These are phyloP conservation scores for Suhomyces kunorum DNA, from an alignment of 1,139 yeast species.

Conservation along the genomic window DNA sequence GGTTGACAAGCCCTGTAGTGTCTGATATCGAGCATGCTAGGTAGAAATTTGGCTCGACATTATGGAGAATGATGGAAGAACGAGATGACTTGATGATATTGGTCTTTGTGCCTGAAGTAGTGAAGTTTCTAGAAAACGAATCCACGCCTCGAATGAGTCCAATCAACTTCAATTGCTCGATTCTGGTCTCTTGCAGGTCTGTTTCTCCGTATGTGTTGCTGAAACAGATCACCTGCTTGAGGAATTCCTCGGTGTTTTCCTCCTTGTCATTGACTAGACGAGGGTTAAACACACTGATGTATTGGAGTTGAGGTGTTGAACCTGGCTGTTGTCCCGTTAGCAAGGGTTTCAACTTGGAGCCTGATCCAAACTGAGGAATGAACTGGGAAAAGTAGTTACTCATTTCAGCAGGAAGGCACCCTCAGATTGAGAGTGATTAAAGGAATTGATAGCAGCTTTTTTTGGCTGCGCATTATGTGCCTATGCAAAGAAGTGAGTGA, in stretches of 20 bases:
- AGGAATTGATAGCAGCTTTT: not conserved
- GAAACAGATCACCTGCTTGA: conserved; percentile 34
- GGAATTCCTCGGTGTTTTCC: conserved; percentile 32
- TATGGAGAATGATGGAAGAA: conserved; percentile 30
- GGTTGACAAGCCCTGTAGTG: conserved; percentile 24
- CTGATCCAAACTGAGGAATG: conserved; percentile 15
- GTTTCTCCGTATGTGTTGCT: conserved; percentile 19
- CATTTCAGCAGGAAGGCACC: conserved; percentile 8
- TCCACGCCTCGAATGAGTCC: conserved; percentile 44
- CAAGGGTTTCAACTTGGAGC: conserved; percentile 3
- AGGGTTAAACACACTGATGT: conserved; percentile 18
- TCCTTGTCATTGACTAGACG: conserved; percentile 14
- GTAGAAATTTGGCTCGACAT: conserved; percentile 29
- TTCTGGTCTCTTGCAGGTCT: conserved; percentile 8
- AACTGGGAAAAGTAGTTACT: conserved; percentile 20
- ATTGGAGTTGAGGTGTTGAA: conserved; percentile 14
- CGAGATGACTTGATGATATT: conserved; percentile 29
- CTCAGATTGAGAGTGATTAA: not conserved
- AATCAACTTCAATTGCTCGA: conserved; percentile 33
- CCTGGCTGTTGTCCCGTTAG: conserved; percentile 1
- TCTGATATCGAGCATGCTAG: conserved; percentile 32
- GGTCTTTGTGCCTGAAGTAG: conserved; percentile 12
- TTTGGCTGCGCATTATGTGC: conserved; percentile 1
- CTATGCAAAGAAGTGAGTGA: too few species aligned
- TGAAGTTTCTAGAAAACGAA: conserved; percentile 28